These are phyloP conservation scores for Umbilicus rupestris DNA, from an alignment of 164 flowering plant genomes.

Conservation along the genomic window DNA sequence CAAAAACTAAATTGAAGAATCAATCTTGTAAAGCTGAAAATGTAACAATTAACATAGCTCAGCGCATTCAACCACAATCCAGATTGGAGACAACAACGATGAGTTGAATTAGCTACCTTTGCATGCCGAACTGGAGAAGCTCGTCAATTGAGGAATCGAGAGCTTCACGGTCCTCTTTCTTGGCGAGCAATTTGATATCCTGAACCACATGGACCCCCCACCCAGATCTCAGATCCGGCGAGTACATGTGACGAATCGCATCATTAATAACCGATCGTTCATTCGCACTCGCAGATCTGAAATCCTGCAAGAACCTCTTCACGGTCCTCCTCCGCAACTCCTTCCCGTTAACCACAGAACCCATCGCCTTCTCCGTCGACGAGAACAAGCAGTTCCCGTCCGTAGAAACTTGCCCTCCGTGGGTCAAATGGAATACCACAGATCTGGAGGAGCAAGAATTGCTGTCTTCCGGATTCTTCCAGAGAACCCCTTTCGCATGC, in stretches of 20 bases:
- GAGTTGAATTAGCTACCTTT: constrained; percentile 64
- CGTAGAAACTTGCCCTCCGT: constrained; percentile 87
- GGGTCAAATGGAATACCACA: constrained; percentile 49
- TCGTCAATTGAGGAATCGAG: constrained; percentile 62
- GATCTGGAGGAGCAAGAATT: constrained; percentile 24
- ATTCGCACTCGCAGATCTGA: constrained; percentile 31
- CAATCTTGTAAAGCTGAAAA: too few relatives aligned
- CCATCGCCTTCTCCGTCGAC: constrained; percentile 55
- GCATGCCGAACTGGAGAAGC: constrained; percentile 68
- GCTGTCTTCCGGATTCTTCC: constrained; percentile 45
- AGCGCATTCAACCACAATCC: too few relatives aligned
- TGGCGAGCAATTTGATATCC: constrained; percentile 78
- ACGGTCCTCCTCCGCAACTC: constrained; percentile 74
- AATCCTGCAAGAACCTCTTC: constrained; percentile 58
- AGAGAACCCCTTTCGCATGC: constrained; percentile 55
- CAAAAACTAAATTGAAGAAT: too few relatives aligned
- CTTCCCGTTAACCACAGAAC: constrained; percentile 41
- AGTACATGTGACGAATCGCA: constrained; percentile 59
- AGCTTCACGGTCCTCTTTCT: constrained; percentile 48
- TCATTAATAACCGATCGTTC: constrained; percentile 30
- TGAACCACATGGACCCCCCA: constrained; percentile 95
- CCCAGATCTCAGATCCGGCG: constrained; percentile 78
- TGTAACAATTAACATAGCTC: background rate
- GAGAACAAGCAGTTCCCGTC: constrained; percentile 96
- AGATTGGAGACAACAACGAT: too few relatives aligned